Evolutionary conservation across 768 basidiomycete genomes (phyloP), one percentile per base, ranked within the genome.

Genomic region (Russula compacta): DNA sequence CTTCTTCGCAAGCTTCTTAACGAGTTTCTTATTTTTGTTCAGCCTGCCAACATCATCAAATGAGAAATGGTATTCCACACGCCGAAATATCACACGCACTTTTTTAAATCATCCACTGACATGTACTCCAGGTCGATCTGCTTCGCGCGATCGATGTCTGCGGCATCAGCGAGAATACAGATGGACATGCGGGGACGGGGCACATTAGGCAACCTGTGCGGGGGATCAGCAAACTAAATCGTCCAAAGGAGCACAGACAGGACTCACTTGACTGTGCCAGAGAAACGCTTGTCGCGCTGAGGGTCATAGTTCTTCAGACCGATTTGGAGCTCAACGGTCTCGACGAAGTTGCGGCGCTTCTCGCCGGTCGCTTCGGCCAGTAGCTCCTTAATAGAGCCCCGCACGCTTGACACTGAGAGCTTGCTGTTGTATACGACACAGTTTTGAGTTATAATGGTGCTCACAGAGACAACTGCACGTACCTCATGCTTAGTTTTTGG

Each of bases 1-100:
- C 75, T 98, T 98, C 83, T 98, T 98, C 67, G 95, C 95, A 69
- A 98, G 90, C 81, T 97, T 97, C 83, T 98, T 99, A 72, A 98
- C 97, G 64, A 99, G 91, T 80, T 99, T 99, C 83, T 99, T 98
- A 85, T 98, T 99, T 81, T 97, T 95, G 87, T 95, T 97, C 67
- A 98, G 83, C 77, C 90, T 92, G 50, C 24, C n/a, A 15, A 49
- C 12, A 19, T 50, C 59, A 14, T 33, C 29, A 2, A 61, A n/a
- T 53, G 11, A 33, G 40, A 19, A 43, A 52, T 44, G 14, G 49
- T 43, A 9, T 35, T 19, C 21, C 15, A 14, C 12, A 38, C 35
- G 6, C n/a, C 14, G 19, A 14, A 4, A 5, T n/a, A 4, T 44
- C 12, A 0, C 15, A 72, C 81, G 40, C 71, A 94, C 94, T 99